Conservation (phyloP, 2,329 filamentous ascomycete genomes). For the Trichoderma endophyticum region DNA sequence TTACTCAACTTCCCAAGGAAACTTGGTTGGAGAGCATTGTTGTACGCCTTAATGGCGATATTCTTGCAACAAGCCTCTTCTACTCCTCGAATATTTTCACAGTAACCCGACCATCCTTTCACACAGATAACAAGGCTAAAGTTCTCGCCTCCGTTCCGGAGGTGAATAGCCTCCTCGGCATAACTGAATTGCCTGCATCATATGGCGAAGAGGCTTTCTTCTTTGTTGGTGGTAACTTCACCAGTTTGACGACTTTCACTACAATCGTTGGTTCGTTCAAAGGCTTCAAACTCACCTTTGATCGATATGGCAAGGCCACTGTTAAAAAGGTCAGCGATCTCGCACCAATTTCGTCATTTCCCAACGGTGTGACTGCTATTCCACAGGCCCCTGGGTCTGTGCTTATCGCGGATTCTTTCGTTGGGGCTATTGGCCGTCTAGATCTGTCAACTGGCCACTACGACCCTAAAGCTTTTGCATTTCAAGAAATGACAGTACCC, state of each 20-base stretch:
- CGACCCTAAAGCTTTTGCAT: background rate
- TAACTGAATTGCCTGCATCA: background rate
- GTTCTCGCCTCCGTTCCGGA: background rate
- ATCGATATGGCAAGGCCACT: background rate
- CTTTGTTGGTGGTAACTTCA: background rate
- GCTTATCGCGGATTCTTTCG: background rate
- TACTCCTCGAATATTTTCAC: background rate
- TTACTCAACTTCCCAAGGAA: background rate
- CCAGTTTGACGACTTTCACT: background rate
- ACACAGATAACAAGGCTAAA: background rate
- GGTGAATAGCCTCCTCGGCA: background rate
- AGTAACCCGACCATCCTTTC: background rate
- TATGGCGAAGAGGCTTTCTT: background rate
- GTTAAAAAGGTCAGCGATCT: background rate
- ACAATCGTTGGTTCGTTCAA: background rate
- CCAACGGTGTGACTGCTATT: background rate
- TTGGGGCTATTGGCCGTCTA: background rate
- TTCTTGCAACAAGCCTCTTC: background rate
- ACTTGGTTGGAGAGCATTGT: background rate
- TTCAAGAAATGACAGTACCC: background rate
- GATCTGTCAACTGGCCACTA: background rate
- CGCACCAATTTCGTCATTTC: background rate
- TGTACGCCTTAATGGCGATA: background rate
- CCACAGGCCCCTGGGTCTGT: background rate
- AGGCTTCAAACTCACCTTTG: background rate